Percentiles rank a stretch among this genome's conserved stretches.
phyloP scores from a whole-genome alignment of 1,139 yeast species.

The Pichia sp. region DNA sequence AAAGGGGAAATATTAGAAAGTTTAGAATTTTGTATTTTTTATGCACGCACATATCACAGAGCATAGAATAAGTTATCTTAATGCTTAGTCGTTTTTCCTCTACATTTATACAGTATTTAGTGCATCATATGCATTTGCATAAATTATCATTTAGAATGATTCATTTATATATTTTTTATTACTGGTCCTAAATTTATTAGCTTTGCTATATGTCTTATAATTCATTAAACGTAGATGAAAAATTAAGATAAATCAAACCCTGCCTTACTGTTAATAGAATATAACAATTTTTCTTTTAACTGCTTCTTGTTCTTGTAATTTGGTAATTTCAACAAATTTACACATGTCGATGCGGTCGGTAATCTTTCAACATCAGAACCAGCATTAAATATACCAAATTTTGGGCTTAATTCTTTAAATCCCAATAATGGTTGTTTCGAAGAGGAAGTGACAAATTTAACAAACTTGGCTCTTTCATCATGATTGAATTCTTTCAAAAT shows the following conservation, averaged over 20 bases:
- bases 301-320: slow-evolving; percentile 60
- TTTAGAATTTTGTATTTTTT: no score
- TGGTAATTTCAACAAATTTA: slow-evolving; percentile 79
- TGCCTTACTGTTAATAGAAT: slow-evolving; percentile 74
- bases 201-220: no score
- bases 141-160: no score
- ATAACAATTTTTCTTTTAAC: slow-evolving; percentile 58
- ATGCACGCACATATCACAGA: no score
- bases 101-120: no score
- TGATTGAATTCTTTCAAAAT: slow-evolving; percentile 62
- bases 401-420: slow-evolving; percentile 65
- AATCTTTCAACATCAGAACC: slow-evolving; percentile 52
- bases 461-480: slow-evolving; percentile 53
- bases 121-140: no score
- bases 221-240: no score
- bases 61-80: no score
- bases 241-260: slow-evolving; percentile 74
- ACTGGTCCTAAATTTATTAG: no score
- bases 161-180: no score
- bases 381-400: slow-evolving; percentile 71
- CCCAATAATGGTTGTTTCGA: slow-evolving; percentile 90
- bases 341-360: slow-evolving; percentile 94
- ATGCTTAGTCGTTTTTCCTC: no score
- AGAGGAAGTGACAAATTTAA: slow-evolving; percentile 87
- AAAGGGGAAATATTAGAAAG: slow-evolving; percentile 19